Base-by-base conservation (phyloP, 116 monocot genomes). In the Phalaenopsis hybrid region DNA sequence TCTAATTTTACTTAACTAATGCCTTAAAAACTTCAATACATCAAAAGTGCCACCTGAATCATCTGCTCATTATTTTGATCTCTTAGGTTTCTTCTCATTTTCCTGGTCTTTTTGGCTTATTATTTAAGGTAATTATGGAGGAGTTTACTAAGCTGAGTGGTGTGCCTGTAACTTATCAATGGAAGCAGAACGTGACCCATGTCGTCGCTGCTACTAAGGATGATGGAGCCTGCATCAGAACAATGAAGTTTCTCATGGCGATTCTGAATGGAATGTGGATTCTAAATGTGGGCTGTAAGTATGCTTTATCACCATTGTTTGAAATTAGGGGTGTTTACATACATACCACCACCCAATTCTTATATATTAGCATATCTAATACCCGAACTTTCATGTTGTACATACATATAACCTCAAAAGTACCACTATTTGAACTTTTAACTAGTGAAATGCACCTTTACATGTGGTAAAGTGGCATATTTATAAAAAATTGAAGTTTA, bases 181-280 rank as follows among this genome's bases (percentile, higher is more conserved):
- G 93, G 90, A 89, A 84, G 21, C 77, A 80, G 15, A 87, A 88
- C 80, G 88, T 91, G 28, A 95, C 95, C 9, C 93, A 93, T 85
- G 79, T 93, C 12, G 85, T 93, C 70, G 88, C 89, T 74, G 86
- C 93, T 44, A 89, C 90, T 18, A 81, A 92, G 76, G 84, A 81
- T n/a, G 83, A 51, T 86, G 89, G 91, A 69, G 92, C 90, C 11
- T 96, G 90, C 79, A 86, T 58, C 25, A 91, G 96, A 89, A 90
- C 91, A 50, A 76, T 89, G 18, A 89, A 96, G 81, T 80, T 86
- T 74, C 90, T 96, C 49, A 86, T 93, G 90, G 89, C 88, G 75
- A 91, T 93, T 75, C 86, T 95, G 83, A 68, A 45, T 25, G 95
- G 93, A 6, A 95, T 87, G 84, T 95, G 96, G 96, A 79, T 96